Base-by-base conservation (phyloP, 495 filamentous ascomycete genomes). In the Platismatia glauca region DNA sequence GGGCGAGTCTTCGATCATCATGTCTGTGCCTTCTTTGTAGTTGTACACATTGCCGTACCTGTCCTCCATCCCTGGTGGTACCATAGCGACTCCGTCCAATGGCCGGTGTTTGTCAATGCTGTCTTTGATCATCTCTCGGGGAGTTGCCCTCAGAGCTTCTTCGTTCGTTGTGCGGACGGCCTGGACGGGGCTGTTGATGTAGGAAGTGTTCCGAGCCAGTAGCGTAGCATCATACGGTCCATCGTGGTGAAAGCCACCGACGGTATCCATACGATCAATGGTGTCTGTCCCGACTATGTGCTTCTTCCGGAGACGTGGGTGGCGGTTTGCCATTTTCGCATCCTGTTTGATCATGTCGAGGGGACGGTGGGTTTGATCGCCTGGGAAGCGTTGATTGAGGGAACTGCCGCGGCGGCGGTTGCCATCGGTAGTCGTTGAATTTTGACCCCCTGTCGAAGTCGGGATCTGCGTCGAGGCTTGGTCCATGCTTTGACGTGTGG, bases 181-280 rank as follows among this genome's bases (percentile, higher is more conserved):
- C 38, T 88, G 90, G 18, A 97, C 72, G 0, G 94, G 94, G 53
- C 76, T 89, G 70, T 67, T 78, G 58, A 79, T 75, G 68, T 72
- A 78, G 67, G 82, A 72, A n/a, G 71, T 74, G 72, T 96, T 96
- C 27, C 88, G 77, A 33, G 89, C 81, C 8, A 85, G 74, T 53
- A 89, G 79, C 6, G 88, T 87, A 0, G 94, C 90, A 71, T 98
- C 94, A 66, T 89, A 98, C 0, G 94, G 94, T 0, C 94, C 94
- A 61, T 88, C 89, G 67, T 98, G 94, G 71, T 98, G 94, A 69
- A 95, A 97, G 4, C 77, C 73, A 11, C 72, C 74, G 3, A 85
- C 74, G 58, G 77, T 74, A 67, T 96, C 94, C 0, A 98, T 81
- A 4, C 78, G 71, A 73, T 98, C 94, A 66, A 98, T 91, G 16